Conservation (phyloP, 2,329 filamentous ascomycete genomes). For the Ascochyta koolunga region DNA sequence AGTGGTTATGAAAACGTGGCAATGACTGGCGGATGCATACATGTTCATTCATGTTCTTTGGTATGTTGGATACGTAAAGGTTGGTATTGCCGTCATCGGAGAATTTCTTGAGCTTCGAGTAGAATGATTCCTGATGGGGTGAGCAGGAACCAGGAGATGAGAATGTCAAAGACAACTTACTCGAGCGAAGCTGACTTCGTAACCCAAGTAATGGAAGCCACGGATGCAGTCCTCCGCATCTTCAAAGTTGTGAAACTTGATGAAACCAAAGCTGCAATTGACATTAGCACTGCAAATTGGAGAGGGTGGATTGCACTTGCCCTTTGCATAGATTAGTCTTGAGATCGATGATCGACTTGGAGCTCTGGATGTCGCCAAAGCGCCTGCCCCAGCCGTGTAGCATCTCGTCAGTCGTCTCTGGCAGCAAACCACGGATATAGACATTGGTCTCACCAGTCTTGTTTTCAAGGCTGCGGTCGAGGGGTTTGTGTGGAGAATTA, state of each 20-base stretch:
- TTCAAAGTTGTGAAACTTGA: conserved; percentile 86
- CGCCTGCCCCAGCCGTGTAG: conserved; percentile 80
- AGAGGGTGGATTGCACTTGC: conserved; percentile 55
- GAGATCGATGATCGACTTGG: conserved; percentile 97
- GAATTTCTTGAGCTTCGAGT: conserved; percentile 95
- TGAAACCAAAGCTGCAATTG: conserved; percentile 82
- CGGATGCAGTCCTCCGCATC: conserved; percentile 96
- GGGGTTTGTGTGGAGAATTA: conserved; percentile 82
- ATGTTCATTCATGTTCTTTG: conserved; percentile 88
- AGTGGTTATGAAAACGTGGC: background rate
- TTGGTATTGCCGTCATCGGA: conserved; percentile 91
- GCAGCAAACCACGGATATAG: conserved; percentile 94
- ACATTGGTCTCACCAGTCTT: conserved; percentile 96
- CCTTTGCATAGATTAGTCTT: conserved; percentile 94
- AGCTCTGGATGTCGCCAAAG: conserved; percentile 93
- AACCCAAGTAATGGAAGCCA: conserved; percentile 91
- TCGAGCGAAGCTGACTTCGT: conserved; percentile 96
- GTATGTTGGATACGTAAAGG: conserved; percentile 96
- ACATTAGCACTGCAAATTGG: conserved; percentile 12
- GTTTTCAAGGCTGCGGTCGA: conserved; percentile 94
- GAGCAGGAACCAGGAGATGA: conserved; percentile 6
- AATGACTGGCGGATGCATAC: conserved; percentile 56
- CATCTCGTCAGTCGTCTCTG: conserved; percentile 92
- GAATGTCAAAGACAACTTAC: conserved; percentile 58
- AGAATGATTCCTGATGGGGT: conserved; percentile 78